A percentile compares a stretch with the other conserved stretches of the same genome.
phyloP scores from a whole-genome alignment of 2,329 filamentous ascomycete species.

The Madurella mycetomatis region DNA sequence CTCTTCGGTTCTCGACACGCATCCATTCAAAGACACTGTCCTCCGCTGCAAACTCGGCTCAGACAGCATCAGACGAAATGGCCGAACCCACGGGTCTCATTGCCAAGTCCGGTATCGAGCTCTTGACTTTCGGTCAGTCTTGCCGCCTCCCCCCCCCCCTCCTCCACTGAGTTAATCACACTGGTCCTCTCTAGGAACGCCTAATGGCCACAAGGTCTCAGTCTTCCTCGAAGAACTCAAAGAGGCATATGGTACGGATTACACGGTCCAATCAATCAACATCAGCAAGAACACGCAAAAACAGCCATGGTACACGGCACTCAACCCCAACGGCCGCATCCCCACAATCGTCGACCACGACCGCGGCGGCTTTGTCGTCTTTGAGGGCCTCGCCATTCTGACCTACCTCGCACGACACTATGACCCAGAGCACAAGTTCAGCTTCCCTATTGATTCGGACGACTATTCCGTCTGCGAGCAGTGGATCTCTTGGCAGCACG shows the following conservation, averaged over 20 bases:
- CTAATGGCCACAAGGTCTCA: constrained; percentile 53
- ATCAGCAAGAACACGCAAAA: constrained; percentile 62
- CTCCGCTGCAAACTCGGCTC: not conserved
- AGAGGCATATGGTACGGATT: constrained; percentile 58
- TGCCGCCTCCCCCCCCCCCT: constrained; percentile 8
- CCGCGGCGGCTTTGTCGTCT: constrained; percentile 57
- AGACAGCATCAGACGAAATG: constrained; percentile 24
- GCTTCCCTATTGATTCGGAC: constrained; percentile 35
- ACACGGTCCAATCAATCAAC: constrained; percentile 55
- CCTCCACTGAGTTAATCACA: not conserved
- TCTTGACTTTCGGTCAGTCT: constrained; percentile 50
- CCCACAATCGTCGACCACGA: constrained; percentile 64
- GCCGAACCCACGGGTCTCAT: constrained; percentile 52
- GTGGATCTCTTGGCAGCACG: constrained; percentile 69
- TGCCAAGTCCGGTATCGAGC: constrained; percentile 60
- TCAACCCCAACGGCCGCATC: constrained; percentile 62
- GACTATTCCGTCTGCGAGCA: constrained; percentile 45
- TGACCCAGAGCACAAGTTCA: constrained; percentile 29
- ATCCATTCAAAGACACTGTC: not conserved
- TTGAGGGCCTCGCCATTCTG: constrained; percentile 71
- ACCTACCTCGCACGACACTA: constrained; percentile 52
- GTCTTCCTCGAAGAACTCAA: constrained; percentile 64
- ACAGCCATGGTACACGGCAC: constrained; percentile 59
- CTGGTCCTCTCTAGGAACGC: constrained; percentile 35
- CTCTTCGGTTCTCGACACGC: not conserved